Base-by-base conservation (phyloP, 2,329 filamentous ascomycete species). In the Aspergillus candidus region DNA sequence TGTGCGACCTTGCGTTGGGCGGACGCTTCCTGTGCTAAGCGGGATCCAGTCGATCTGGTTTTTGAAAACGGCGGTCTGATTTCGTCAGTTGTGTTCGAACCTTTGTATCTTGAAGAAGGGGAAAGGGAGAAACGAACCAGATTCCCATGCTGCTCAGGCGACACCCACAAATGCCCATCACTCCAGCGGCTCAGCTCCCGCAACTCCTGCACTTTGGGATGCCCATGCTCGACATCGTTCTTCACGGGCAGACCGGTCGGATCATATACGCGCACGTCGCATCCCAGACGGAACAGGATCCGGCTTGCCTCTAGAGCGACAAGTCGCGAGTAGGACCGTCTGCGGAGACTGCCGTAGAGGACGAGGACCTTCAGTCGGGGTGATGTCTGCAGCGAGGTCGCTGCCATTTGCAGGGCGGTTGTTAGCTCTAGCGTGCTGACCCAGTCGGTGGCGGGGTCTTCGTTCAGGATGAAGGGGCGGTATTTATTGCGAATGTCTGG, bases 21-120 rank as follows among this genome's bases (percentile, higher is more conserved):
- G 76, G 0, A 85, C 75, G 7, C 76, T 77, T 17, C 81, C 80
- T 0, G 76, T 76, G 2, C 69, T 74, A 0, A 85, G 67, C 0
- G 81, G 81, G 32, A 84, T 81, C 82, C 82, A 84, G 60, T 85
- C 82, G 38, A 84, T 84, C 51, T 84, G 80, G 51, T 82, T 82
- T 51, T 84, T 84, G 70, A 84, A 84, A 0, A 84, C 76, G 4
- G 74, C 79, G 0, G 80, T 83, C 71, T 77, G 35, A 3, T 13
- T 22, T n/a, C 1, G 15, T 13, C 22, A 27, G 22, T n/a, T n/a
- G n/a, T n/a, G n/a, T n/a, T n/a, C n/a, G n/a, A n/a, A n/a, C n/a
- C n/a, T 6, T 22, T 22, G 4, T 7, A 7, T 22, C 22, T 22
- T 7, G 22, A 22, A 8, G 18, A 34, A 10, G 7, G 10, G 11